These are phyloP conservation scores for Cladosporium sp. DNA, from an alignment of 2,329 filamentous ascomycete genomes.

Conservation along the genomic window DNA sequence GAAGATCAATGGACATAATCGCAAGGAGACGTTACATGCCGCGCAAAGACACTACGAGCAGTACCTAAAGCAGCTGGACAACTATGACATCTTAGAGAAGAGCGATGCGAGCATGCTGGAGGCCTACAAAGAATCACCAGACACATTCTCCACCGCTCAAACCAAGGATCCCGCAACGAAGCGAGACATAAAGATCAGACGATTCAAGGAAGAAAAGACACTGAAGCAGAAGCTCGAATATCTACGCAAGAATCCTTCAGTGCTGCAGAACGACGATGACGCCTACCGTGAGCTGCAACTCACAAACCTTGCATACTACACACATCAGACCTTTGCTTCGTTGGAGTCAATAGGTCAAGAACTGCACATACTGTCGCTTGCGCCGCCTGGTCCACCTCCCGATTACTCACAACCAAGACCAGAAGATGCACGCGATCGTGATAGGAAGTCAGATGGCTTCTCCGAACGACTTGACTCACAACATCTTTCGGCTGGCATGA, in stretches of 20 bases:
- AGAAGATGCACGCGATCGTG: constrained; percentile 46
- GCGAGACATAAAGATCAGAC: constrained; percentile 78
- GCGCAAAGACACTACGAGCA: constrained; percentile 70
- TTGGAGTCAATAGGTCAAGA: constrained; percentile 87
- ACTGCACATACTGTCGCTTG: constrained; percentile 72
- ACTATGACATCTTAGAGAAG: constrained; percentile 67
- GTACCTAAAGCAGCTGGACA: constrained; percentile 72
- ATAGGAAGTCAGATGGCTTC: constrained; percentile 51
- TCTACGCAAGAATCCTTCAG: constrained; percentile 55
- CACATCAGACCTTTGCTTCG: constrained; percentile 77
- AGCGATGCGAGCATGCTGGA: constrained; percentile 67
- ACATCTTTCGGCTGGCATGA: constrained; percentile 48
- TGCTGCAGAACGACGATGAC: constrained; percentile 74
- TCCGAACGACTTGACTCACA: constrained; percentile 70
- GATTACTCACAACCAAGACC: constrained; percentile 28
- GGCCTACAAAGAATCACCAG: constrained; percentile 66
- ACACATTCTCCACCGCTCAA: constrained; percentile 68
- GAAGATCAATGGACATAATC: constrained; percentile 54
- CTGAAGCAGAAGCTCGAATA: constrained; percentile 78
- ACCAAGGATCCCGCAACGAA: constrained; percentile 63
- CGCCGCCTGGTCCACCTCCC: constrained; percentile 53
- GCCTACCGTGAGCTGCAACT: constrained; percentile 75
- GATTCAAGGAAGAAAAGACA: constrained; percentile 80
- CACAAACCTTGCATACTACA: constrained; percentile 66
- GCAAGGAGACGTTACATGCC: constrained; percentile 58